Evolutionary conservation across 768 basidiomycete species (phyloP), one percentile per base, ranked within the genome.

Genomic region (Crassisporium funariophilum): DNA sequence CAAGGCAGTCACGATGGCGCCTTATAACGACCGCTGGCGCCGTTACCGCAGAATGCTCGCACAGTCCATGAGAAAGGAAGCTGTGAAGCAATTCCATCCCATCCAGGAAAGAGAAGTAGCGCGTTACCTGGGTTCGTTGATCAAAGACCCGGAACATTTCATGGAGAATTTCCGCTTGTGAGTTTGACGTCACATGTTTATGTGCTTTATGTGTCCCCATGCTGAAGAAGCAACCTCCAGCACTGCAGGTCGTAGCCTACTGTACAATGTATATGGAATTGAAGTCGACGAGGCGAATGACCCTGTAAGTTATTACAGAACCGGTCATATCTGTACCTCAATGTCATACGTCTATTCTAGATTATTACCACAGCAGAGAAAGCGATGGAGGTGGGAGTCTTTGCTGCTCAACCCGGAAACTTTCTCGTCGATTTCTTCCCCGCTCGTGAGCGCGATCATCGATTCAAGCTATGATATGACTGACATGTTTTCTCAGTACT

Each of bases 401-500:
- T 50, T 35, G 62, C 63, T 0, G 53, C 48, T 11, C 47, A 58
- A 9, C 63, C 67, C 0, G 69, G 68, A 5, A 56, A 56, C 10
- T 68, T 62, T 27, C 52, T 69, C 4, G 64, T 68, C 1, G 59
- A 60, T 43, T 61, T 46, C 13, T 56, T 64, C 42, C 64, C 61
- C 4, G 43, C 52, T 7, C 39, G 60, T 57, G 52, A 40, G 55
- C 19, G 25, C 13, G 25, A 4, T 13, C 29, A 24, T 2, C 3
- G 2, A 29, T 10, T 37, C 22, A 15, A 4, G 11, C 20, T 16
- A 42, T 31, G 13, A 4, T 35, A 21, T 4, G 33, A 48, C n/a
- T n/a, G n/a, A n/a, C n/a, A 37, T 44, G 46, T 38, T 23, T n/a
- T 24, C 36, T 42, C 23, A 55, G 53, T 68, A 23, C 54, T 53